A percentile compares a stretch with the other conserved stretches of the same genome.
phyloP scores from a whole-genome alignment of 1,284 basidiomycete genomes.

The Sporisorium sorghi region DNA sequence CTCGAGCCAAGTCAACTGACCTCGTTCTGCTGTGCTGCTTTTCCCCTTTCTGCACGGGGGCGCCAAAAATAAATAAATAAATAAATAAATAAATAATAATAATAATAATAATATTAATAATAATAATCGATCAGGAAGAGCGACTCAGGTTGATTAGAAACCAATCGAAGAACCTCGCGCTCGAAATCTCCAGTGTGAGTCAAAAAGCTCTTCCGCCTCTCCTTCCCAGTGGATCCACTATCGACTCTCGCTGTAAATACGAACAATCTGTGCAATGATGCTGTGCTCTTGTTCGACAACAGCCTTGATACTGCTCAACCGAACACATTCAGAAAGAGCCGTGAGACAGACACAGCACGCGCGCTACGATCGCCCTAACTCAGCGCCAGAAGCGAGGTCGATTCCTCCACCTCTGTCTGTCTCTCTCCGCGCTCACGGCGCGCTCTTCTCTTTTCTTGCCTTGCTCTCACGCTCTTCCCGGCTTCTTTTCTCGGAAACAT shows the following conservation, averaged over 20 bases:
- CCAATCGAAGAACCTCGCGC: conserved; percentile 25
- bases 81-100: no score
- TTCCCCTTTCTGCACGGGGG: conserved; percentile 19
- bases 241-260: no score
- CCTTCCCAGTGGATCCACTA: no score
- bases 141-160: conserved; percentile 21
- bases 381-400: not conserved
- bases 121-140: no score
- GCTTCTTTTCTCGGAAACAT: conserved; percentile 26
- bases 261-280: no score
- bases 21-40: conserved; percentile 5
- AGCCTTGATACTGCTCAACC: not conserved
- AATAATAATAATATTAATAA: no score
- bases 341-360: not conserved
- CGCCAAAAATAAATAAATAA: conserved; percentile 35
- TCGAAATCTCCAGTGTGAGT: no score
- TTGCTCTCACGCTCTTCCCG: not conserved
- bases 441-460: not conserved
- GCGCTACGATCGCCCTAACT: conserved; percentile 8
- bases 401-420: conserved; percentile 7
- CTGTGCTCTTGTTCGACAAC: not conserved
- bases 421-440: not conserved
- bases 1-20: conserved; percentile 23
- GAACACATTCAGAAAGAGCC: no score
- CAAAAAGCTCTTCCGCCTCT: no score